Base-by-base conservation (phyloP, 192 early-diverging fungal genomes). In the Funneliformis geosporum region DNA sequence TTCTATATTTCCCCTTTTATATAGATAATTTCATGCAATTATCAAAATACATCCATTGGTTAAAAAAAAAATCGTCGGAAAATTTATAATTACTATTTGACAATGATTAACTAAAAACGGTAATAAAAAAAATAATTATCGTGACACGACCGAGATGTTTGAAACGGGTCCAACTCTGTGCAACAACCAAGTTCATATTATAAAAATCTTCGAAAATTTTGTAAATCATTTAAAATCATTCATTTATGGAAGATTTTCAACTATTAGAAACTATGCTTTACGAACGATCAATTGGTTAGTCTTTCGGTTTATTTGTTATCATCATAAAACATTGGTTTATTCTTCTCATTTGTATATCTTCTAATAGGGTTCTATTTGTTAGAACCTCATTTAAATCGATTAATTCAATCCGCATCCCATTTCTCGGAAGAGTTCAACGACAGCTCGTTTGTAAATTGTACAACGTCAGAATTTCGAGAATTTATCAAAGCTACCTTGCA, bases 191-290 rank as follows among this genome's bases (percentile, higher is more conserved):
- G 6, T 46, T 8, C 14, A 50, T 25, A 65, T n/a, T 33, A 65
- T 65, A 27, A n/a, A 65, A 33, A 12, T 12, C 10, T 12, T 65
- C 42, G 50, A 73, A n/a, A n/a, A n/a, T n/a, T n/a, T n/a, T n/a
- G n/a, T n/a, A n/a, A n/a, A n/a, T n/a, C n/a, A n/a, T n/a, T n/a
- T n/a, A n/a, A n/a, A n/a, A n/a, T n/a, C n/a, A n/a, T n/a, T 33
- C 33, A 33, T 2, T 33, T 33, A 33, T 33, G 33, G 33, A 33
- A 33, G 33, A 2, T 50, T 64, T 76, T n/a, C 28, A 76, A 65
- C 25, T 76, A 16, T 33, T 76, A 21, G 75, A 76, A 65, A 76
- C 75, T 23, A 65, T 76, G 11, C 75, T 76, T 44, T 76, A 76
- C 23, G 75, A 76, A 27, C 61, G 61, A 27, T 61, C 27, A 16